These are phyloP conservation scores for Phycomyces blakesleeanus DNA, from an alignment of 192 early-diverging fungal genomes.

Conservation along the genomic window DNA sequence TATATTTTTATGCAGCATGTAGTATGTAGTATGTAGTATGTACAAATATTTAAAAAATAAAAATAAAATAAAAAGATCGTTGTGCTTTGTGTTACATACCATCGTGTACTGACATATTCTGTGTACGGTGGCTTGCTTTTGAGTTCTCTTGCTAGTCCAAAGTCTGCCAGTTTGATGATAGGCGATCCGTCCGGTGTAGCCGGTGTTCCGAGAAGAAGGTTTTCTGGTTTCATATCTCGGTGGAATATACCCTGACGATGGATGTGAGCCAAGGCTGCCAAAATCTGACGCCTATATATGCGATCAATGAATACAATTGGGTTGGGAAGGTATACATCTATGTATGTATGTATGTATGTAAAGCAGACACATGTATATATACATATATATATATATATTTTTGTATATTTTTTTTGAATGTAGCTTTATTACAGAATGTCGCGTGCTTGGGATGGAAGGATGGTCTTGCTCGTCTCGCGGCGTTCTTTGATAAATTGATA, in stretches of 20 bases:
- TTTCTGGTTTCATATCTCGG: conserved; percentile 97
- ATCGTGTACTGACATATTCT: conserved; percentile 96
- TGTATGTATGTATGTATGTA: not conserved
- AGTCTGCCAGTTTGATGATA: conserved; percentile 89
- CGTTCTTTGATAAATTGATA: conserved; percentile 84
- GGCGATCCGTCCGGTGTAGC: not conserved
- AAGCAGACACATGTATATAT: too few relatives aligned
- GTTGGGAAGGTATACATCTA: not conserved
- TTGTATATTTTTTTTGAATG: not conserved
- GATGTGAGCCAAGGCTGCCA: conserved; percentile 85
- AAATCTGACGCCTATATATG: conserved; percentile 72
- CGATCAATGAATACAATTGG: not conserved
- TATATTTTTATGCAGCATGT: not conserved
- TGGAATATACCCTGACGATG: conserved; percentile 94
- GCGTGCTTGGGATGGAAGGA: not conserved
- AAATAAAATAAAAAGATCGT: too few relatives aligned
- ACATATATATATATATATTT: too few relatives aligned
- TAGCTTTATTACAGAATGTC: conserved; percentile 8
- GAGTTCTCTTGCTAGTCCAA: conserved; percentile 91
- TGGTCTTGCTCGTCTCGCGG: conserved; percentile 42
- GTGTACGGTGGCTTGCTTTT: conserved; percentile 89
- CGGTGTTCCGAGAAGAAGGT: conserved; percentile 67
- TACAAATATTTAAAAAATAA: too few relatives aligned
- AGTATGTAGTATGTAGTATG: too few relatives aligned
- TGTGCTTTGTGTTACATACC: conserved; percentile 51